Conservation (phyloP, 768 basidiomycete genomes). For the Suillus paluster region DNA sequence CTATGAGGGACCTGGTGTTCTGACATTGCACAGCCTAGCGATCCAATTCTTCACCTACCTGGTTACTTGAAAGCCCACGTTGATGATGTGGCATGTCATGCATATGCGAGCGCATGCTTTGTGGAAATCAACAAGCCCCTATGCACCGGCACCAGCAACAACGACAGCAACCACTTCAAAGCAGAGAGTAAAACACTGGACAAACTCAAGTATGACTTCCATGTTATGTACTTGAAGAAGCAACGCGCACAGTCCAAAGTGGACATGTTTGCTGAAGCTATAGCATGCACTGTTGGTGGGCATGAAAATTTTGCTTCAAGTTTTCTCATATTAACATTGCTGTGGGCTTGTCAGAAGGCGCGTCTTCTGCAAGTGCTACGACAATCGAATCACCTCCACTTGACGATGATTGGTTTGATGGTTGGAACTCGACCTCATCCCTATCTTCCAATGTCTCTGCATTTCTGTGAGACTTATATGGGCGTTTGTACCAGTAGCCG, state of each 20-base stretch:
- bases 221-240: constrained; percentile 1
- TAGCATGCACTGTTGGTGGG: neutral
- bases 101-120: neutral
- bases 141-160: neutral
- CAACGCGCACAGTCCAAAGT: constrained; percentile 1
- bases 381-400: neutral
- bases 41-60: neutral
- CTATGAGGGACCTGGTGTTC: neutral
- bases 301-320: neutral
- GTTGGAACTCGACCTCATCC: too few relatives aligned
- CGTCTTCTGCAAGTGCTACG: neutral
- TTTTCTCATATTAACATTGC: neutral
- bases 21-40: neutral
- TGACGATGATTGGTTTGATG: neutral
- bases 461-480: too few relatives aligned
- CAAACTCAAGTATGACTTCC: neutral
- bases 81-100: neutral
- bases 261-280: neutral
- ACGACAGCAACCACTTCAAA: neutral
- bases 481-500: neutral
- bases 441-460: too few relatives aligned
- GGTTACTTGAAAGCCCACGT: neutral
- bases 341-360: neutral
- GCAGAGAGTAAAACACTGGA: neutral
- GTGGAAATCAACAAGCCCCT: neutral